These are phyloP conservation scores for Periglandula ipomoeae DNA, from an alignment of 2,329 filamentous ascomycete species.

Conservation along the genomic window DNA sequence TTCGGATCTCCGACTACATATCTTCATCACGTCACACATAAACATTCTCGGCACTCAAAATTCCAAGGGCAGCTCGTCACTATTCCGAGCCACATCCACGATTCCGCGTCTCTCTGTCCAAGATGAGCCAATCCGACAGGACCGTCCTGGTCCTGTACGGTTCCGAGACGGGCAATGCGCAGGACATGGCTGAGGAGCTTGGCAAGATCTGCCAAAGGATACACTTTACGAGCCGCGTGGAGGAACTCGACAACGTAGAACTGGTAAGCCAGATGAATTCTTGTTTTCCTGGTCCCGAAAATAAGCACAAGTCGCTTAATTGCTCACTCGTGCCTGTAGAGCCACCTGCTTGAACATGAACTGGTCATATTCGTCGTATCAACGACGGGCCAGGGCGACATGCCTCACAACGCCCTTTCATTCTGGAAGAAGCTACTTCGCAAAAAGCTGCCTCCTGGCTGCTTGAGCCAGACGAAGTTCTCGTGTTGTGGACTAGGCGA, in stretches of 20 bases:
- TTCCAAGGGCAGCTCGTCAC: too few relatives aligned
- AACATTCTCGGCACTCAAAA: too few relatives aligned
- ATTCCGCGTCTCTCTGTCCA: too few relatives aligned
- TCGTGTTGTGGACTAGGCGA: constrained; percentile 88
- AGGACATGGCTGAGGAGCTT: constrained; percentile 83
- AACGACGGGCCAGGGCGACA: constrained; percentile 89
- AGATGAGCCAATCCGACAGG: constrained; percentile 23
- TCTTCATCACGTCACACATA: too few relatives aligned
- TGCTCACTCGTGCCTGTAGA: constrained; percentile 26
- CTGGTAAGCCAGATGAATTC: constrained; percentile 51
- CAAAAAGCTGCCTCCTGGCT: constrained; percentile 64
- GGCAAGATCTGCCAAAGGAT: constrained; percentile 65
- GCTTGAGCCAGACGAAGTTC: constrained; percentile 61
- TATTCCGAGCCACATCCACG: too few relatives aligned
- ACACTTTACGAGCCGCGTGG: constrained; percentile 66
- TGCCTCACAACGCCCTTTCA: constrained; percentile 69
- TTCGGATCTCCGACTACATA: too few relatives aligned
- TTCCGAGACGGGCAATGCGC: constrained; percentile 89
- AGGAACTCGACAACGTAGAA: constrained; percentile 67
- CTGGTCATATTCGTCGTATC: constrained; percentile 76
- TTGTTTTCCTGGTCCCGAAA: too few relatives aligned
- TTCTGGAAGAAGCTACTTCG: constrained; percentile 84
- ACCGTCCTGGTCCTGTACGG: constrained; percentile 72
- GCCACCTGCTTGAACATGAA: constrained; percentile 37
- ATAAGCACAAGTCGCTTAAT: neutral